Base-by-base conservation (phyloP, 2,329 filamentous ascomycete species). In the Seiridium unicorne region DNA sequence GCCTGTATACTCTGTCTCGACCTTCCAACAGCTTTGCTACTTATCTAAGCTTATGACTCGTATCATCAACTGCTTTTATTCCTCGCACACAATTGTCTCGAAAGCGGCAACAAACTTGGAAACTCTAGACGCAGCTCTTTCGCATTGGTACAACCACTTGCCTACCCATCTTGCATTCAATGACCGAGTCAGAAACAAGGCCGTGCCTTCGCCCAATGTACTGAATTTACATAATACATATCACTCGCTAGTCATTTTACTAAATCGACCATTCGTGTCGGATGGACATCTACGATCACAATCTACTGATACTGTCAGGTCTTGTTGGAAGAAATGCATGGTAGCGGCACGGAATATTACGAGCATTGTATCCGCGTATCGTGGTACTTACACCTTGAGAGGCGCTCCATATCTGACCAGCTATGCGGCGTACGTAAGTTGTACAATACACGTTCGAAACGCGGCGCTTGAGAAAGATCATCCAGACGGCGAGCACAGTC, bases 41-140 rank as follows among this genome's bases (percentile, higher is more conserved):
- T 63, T 77, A 4, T 75, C 72, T 4, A 69, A 69, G 51, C 71
- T 77, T 7, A 75, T 75, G 72, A 73, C 73, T 6, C 67, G 64
- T 32, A 75, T 76, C 53, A 75, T 58, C 35, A 31, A 58, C 61
- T 63, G 64, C 26, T 70, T 75, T 36, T 76, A 76, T 44, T 66
- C 67, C 44, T 51, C 53, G 10, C 67, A 70, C 6, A 67, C 70
- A 4, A 71, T 66, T 2, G 61, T 63, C 3, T 62, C 64, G 32
- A 70, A 64, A 48, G 69, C 68, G 18, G 64, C 69, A 47, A 61
- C 64, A 36, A 67, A 65, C 59, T 55, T 74, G 8, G 61, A 71
- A 44, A 55, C 65, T 36, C 63, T 72, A 31, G 66, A 75, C 32
- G 62, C 71, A 51, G 65, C 63, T 1, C 57, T 73, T 3, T 58